Percentiles rank a stretch among this genome's conserved stretches.
Evolutionary conservation across 2,329 filamentous ascomycete genomes (phyloP).

Genomic region (Claviceps digitariae): DNA sequence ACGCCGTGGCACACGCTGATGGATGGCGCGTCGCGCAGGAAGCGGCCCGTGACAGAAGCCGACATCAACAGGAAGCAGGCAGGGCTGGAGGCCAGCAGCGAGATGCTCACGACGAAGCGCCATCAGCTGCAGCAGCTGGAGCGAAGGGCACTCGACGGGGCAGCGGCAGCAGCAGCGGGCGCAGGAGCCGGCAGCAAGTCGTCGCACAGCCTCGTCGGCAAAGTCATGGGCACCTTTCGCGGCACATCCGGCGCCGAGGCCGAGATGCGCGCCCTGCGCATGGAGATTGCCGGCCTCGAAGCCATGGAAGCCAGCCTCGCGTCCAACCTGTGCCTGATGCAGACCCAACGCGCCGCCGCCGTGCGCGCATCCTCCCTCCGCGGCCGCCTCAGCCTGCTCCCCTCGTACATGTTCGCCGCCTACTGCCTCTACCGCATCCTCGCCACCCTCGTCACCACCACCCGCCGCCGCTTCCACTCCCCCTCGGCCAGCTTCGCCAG

Average conservation of each 20-base stretch:
- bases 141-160: slow-evolving; percentile 33
- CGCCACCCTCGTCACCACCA: slow-evolving; percentile 54
- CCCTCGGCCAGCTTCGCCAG: slow-evolving; percentile 41
- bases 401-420: slow-evolving; percentile 55
- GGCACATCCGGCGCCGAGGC: slow-evolving; percentile 46
- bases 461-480: slow-evolving; percentile 37
- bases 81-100: slow-evolving; percentile 63
- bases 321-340: slow-evolving; percentile 49
- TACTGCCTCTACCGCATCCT: slow-evolving; percentile 78
- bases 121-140: slow-evolving; percentile 58
- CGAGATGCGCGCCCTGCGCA: slow-evolving; percentile 48
- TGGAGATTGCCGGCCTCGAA: slow-evolving; percentile 69
- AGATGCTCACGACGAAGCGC: slow-evolving; percentile 65
- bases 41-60: slow-evolving; percentile 52
- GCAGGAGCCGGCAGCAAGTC: slow-evolving; percentile 23
- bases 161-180: slow-evolving; percentile 28
- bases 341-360: slow-evolving; percentile 48
- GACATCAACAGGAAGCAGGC: slow-evolving; percentile 67
- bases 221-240: slow-evolving; percentile 58
- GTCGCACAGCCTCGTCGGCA: slow-evolving; percentile 49
- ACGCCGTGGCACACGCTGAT: slow-evolving; percentile 76
- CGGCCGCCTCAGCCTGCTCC: slow-evolving; percentile 50
- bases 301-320: slow-evolving; percentile 64
- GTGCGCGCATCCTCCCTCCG: slow-evolving; percentile 52
- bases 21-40: slow-evolving; percentile 35